Evolutionary conservation across 805 yeast species (phyloP), one percentile per base, ranked within the genome.

Genomic region (Starmerella ratchasimensis): DNA sequence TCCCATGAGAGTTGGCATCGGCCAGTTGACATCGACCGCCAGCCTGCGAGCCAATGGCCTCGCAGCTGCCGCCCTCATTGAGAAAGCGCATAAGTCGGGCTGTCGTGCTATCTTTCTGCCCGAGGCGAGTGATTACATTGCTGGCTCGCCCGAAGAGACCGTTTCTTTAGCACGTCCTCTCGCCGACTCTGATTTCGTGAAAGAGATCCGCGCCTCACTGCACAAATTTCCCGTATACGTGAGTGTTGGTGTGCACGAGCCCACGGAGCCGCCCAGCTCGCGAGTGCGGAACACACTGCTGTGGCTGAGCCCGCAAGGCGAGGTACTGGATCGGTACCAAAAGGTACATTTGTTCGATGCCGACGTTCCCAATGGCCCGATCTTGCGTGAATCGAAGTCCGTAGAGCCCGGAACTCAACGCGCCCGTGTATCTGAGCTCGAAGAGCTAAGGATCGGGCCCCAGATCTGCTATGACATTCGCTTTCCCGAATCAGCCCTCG

Each of bases 271-370:
- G 4, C 56, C 57, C 15, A 34, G 41, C 17, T 52, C 55, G 14
- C 61, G 81, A 38, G 81, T 78, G 2, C 68, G 70, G 44, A 88
- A 90, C 58, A 73, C 78, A 6, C 67, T 80, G 18, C 47, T 90
- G 3, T 84, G 86, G 74, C 64, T 88, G 31, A 61, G 71, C 44
- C 61, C 71, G 10, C 45, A 57, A 3, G 97, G 97, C 3, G 64
- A 70, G 18, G 66, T 86, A 21, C 55, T 66, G 3, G 71, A 80
- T 31, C 58, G 77, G 30, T 88, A 88, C 57, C 90, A 80, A 51
- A 88, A 88, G 56, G 50, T 90, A 14, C 97, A 90, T 58, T 58
- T 90, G 11, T 88, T 88, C 55, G 96, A 90, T 51, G 94, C 84
- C 13, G 78, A 79, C 43, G 76, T 86, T 16, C 54, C 60, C 50